These are phyloP conservation scores for Syzygium oleosum DNA, from an alignment of 345 rosid species.

Conservation along the genomic window DNA sequence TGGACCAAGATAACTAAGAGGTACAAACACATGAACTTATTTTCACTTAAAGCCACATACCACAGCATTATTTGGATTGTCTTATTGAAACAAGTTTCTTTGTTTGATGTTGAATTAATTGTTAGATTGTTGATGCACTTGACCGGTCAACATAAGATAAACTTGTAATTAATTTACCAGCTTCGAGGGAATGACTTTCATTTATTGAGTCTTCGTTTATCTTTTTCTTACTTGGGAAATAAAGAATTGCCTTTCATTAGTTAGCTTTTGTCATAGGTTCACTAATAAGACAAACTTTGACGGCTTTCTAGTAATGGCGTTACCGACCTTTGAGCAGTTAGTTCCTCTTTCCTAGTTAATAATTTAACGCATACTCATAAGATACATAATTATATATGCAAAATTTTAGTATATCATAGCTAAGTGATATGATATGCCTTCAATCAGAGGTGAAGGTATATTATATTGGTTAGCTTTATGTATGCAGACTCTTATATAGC, in stretches of 20 bases:
- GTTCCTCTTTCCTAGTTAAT: neutral
- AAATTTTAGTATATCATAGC: too few relatives aligned
- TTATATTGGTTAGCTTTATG: neutral
- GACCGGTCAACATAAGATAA: neutral
- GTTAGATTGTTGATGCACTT: neutral
- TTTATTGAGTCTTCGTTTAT: neutral
- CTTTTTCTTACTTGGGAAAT: neutral
- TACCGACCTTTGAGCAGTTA: neutral
- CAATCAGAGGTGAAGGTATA: neutral
- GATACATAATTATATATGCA: neutral
- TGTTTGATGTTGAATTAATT: neutral
- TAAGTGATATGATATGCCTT: neutral
- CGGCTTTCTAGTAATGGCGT: neutral
- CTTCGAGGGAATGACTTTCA: neutral
- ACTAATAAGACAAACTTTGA: neutral
- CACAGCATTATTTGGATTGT: too few relatives aligned
- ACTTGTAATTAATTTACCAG: neutral
- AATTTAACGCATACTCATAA: neutral
- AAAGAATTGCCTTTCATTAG: neutral
- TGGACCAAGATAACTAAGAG: neutral
- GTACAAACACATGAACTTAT: neutral
- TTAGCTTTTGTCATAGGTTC: neutral
- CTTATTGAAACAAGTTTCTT: neutral
- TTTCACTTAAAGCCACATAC: too few relatives aligned
- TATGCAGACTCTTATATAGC: neutral